A percentile compares a stretch with the other conserved stretches of the same genome.
Conservation (phyloP, 768 basidiomycete genomes). For the Strobilomyces confusus region DNA sequence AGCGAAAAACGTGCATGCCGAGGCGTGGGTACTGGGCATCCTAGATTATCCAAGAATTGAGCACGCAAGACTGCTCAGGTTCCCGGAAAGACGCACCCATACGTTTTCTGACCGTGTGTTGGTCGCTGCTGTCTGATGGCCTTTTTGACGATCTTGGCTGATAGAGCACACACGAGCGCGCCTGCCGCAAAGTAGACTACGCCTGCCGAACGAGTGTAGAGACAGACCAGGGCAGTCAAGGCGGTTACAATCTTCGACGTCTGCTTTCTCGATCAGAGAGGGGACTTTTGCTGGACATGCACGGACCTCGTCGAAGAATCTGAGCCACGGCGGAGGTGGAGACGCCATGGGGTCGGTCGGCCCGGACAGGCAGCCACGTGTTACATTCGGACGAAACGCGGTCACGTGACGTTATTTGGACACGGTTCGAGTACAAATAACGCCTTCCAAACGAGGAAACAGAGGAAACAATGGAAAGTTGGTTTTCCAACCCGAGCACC, state of each 20-base stretch:
- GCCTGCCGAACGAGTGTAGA: slow-evolving; percentile 62
- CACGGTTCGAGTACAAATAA: slow-evolving; percentile 28
- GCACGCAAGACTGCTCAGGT: neutral
- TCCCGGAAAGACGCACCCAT: slow-evolving; percentile 52
- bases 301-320: slow-evolving; percentile 33
- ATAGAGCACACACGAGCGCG: slow-evolving; percentile 49
- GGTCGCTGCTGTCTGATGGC: slow-evolving; percentile 66
- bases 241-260: slow-evolving; percentile 54
- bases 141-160: slow-evolving; percentile 60
- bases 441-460: slow-evolving; percentile 21
- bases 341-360: slow-evolving; percentile 1
- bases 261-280: slow-evolving; percentile 33
- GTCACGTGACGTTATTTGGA: slow-evolving; percentile 33
- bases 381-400: slow-evolving; percentile 21
- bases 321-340: slow-evolving; percentile 22
- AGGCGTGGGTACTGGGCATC: slow-evolving; percentile 84
- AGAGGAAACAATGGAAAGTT: slow-evolving; percentile 23
- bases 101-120: slow-evolving; percentile 44
- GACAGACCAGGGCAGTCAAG: slow-evolving; percentile 44
- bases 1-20: slow-evolving; percentile 61
- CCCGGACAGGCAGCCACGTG: slow-evolving; percentile 7
- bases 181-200: slow-evolving; percentile 58
- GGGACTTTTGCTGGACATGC: neutral
- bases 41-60: slow-evolving; percentile 33
- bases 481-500: slow-evolving; percentile 26